Percentiles rank a stretch among this genome's conserved stretches.
Conservation (phyloP, 2,329 filamentous ascomycete genomes). For the Phyllosticta paracitricarpa region DNA sequence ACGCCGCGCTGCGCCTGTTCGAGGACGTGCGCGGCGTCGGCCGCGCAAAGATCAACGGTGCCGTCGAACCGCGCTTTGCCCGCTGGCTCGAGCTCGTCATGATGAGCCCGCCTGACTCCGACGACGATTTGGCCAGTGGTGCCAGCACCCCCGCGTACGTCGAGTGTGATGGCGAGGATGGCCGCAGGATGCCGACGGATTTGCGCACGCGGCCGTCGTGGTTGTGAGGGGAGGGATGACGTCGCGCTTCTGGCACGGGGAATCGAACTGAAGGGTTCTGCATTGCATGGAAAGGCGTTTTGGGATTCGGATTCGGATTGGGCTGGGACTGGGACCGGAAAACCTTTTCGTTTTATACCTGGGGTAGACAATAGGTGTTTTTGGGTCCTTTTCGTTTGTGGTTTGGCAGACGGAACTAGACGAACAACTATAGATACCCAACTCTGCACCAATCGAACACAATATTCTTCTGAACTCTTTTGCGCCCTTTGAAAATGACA, state of each 20-base stretch:
- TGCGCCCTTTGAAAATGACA: not conserved
- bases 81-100: slow-evolving; percentile 36
- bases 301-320: not conserved
- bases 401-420: not conserved
- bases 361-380: not conserved
- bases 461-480: not conserved
- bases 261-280: not conserved
- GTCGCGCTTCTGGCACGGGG: too few relatives aligned
- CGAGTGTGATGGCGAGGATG: slow-evolving; percentile 10
- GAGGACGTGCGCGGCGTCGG: slow-evolving; percentile 37
- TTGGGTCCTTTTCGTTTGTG: not conserved
- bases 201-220: slow-evolving; percentile 2
- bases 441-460: not conserved
- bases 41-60: slow-evolving; percentile 32
- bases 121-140: slow-evolving; percentile 13
- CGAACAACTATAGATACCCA: not conserved
- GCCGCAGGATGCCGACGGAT: not conserved
- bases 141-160: slow-evolving; percentile 7
- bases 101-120: slow-evolving; percentile 26
- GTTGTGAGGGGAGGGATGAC: not conserved
- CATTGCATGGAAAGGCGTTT: not conserved
- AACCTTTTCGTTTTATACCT: not conserved
- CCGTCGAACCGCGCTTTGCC: slow-evolving; percentile 33
- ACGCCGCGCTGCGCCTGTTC: slow-evolving; percentile 34
- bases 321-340: not conserved